Evolutionary conservation across 345 rosid species (phyloP), one percentile per base, ranked within the genome.

Genomic region (Melaleuca quinquenervia): DNA sequence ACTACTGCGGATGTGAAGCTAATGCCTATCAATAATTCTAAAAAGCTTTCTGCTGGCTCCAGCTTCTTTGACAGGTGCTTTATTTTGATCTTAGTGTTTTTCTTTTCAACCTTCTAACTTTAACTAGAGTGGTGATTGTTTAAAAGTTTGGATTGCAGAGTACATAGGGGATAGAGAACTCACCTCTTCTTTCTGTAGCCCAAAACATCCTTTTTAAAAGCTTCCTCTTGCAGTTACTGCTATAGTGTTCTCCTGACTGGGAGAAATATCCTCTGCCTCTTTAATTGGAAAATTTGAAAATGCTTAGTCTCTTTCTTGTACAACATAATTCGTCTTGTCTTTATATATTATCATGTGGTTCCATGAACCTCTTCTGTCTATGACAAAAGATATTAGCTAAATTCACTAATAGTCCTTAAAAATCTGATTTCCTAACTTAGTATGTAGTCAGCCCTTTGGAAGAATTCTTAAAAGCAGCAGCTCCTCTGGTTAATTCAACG

Each of bases 1-100:
- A 87, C 85, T 83, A 62, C 87, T 56, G 78, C 91, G 32, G 88
- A 45, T 83, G 83, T 45, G 24, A 91, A 85, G 76, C 54, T 78
- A 86, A 91, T 90, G 85, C 76, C 84, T 87, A 26, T 91, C 84
- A 91, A 88, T 87, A 89, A 88, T 87, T 70, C 83, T 64, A 95
- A 88, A 87, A 93, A 94, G 91, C 88, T 88, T 85, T 88, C 91
- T 62, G 87, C 89, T 83, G 88, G 85, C 41, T 89, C 91, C 78
- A 91, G 41, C 91, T 97, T 94, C 91, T 97, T 97, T 85, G 98
- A 95, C 89, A 94, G 99, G 99, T 96, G 91, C 58, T 60, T 87
- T 53, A 26, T 45, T 74, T 52, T 15, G 26, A 53, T 56, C 78
- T 26, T 70, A 55, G 78, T 11, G 50, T 32, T 44, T 53, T 84